phyloP scores from a whole-genome alignment of 108 stramenopile species.

The Aurantiochytrium sp. region DNA sequence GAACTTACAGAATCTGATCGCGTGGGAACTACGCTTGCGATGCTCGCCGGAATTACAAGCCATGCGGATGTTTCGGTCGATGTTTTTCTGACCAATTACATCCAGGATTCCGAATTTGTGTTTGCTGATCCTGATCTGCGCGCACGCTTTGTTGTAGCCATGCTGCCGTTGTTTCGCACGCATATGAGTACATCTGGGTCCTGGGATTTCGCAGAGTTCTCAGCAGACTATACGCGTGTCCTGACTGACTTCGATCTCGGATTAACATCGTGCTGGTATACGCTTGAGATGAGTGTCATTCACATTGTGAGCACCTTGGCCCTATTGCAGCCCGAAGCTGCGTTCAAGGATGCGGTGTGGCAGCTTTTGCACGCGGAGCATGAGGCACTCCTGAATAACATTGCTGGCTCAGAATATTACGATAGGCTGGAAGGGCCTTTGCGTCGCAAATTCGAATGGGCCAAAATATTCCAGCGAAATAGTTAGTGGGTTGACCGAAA shows the following conservation, averaged over 20 bases:
- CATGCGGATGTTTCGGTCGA: neutral
- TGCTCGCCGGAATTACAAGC: neutral
- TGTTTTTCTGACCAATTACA: neutral
- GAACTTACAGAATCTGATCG: neutral
- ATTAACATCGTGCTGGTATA: neutral
- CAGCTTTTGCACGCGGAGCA: neutral
- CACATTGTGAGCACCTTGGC: neutral
- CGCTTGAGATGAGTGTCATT: neutral
- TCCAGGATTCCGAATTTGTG: neutral
- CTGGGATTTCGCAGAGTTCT: neutral
- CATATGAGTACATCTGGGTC: neutral
- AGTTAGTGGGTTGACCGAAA: neutral
- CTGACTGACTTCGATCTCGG: neutral
- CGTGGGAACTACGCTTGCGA: neutral
- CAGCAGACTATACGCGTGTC: neutral
- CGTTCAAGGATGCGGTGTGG: neutral
- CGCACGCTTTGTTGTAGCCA: too few relatives aligned
- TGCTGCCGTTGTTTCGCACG: neutral
- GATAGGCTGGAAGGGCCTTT: neutral
- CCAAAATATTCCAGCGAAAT: neutral
- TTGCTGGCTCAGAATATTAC: neutral
- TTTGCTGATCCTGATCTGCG: neutral
- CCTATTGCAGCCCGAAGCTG: neutral
- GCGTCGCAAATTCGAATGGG: neutral
- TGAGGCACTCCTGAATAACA: neutral